Percentiles rank a stretch among this genome's conserved stretches.
These are phyloP conservation scores for Chlorella variabilis DNA, from an alignment of 163 green algal species.

Conservation along the genomic window DNA sequence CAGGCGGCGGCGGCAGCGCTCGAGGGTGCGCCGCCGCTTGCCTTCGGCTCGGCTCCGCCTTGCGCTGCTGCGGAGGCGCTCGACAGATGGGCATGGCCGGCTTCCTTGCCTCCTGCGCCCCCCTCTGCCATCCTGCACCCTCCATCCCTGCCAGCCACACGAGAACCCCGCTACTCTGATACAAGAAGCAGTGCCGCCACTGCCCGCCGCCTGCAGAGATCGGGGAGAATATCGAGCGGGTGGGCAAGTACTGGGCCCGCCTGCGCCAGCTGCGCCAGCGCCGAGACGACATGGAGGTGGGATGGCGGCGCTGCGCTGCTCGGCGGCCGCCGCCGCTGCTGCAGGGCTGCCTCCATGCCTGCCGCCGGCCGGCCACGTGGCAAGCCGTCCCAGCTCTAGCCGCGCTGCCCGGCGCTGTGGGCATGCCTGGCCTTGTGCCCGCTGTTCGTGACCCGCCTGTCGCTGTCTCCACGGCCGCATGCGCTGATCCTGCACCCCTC, in stretches of 20 bases:
- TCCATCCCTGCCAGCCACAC: too few relatives aligned
- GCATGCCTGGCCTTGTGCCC: too few relatives aligned
- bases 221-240: slow-evolving; percentile 56
- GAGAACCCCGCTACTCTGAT: too few relatives aligned
- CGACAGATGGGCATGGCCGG: not conserved
- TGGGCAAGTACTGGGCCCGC: slow-evolving; percentile 76
- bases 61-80: not conserved
- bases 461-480: too few relatives aligned
- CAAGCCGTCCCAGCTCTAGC: too few relatives aligned
- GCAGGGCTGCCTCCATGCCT: not conserved
- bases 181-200: too few relatives aligned
- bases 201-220: slow-evolving; percentile 2
- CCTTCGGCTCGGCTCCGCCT: not conserved
- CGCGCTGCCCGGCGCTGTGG: not conserved
- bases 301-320: too few relatives aligned
- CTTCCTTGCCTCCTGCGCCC: not conserved
- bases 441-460: too few relatives aligned
- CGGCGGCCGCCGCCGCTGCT: slow-evolving; percentile 10
- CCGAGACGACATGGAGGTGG: slow-evolving; percentile 60
- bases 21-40: slow-evolving; percentile 35
- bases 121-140: not conserved
- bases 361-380: too few relatives aligned
- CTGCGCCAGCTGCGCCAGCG: slow-evolving; percentile 68
- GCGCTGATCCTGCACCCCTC: too few relatives aligned
- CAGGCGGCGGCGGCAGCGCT: slow-evolving; percentile 49